Evolutionary conservation across 306 rosid species (phyloP), one percentile per base, ranked within the genome.

Genomic region (Cucurbita argyrosperma): DNA sequence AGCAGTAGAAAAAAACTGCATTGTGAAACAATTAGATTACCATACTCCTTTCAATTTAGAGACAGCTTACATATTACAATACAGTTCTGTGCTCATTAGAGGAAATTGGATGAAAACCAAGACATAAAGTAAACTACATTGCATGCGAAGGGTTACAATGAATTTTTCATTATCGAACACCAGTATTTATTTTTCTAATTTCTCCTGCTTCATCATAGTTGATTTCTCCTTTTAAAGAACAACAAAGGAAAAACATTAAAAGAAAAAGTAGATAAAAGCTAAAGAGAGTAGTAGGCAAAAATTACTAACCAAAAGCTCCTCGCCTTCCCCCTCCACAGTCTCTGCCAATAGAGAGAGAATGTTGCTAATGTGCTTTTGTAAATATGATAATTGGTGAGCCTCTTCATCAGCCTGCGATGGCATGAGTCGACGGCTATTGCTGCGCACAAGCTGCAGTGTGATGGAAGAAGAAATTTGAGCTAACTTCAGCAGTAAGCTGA

Each of bases 361-460:
- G 83, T 87, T 92, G 60, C 80, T 88, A 84, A 92, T 51, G 79
- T 92, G 98, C 82, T 92, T 92, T 82, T 87, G 92, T 63, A 92
- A 83, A 84, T 92, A 92, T 6, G 93, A 92, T 55, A 92, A 83
- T 76, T 90, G 96, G 82, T 92, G 96, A 19, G 93, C 91, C 86
- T 92, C 98, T 83, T 92, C 96, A 79, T 92, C 96, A 78, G 87
- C 80, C 81, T 87, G 98, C 3, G 96, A 92, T 53, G 96, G 96
- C 89, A 81, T 78, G 79, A 80, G 82, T 65, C 96, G 86, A 60
- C 98, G 85, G 83, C 89, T 92, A 63, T 92, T 90, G 96, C 98
- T 88, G 62, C 98, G 96, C 82, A 88, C 92, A 77, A 92, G 96
- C 98, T 92, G 91, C 87, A 81, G 79, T 76, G 63, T n/a, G 18